Base-by-base conservation (phyloP, 2,329 filamentous ascomycete genomes). In the Exophiala dermatitidis region DNA sequence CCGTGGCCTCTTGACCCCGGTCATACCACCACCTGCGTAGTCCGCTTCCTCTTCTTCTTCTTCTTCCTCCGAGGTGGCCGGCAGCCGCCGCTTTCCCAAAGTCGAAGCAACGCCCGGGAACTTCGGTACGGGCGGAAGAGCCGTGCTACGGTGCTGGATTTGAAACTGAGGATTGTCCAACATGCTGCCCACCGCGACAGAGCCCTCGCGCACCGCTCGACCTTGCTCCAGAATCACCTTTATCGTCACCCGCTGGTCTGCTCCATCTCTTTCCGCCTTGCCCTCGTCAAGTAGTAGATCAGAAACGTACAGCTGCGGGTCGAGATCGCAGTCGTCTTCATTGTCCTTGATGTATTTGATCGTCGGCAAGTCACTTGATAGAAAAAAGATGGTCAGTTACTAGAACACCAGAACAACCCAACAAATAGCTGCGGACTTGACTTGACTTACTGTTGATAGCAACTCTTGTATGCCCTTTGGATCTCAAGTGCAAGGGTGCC, bases 271-370 rank as follows among this genome's bases (percentile, higher is more conserved):
- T 46, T 46, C 53, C 7, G 62, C 61, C 47, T 56, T 60, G 29
- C 62, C 62, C 46, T 63, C 61, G 48, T 64, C 58, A 2, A 64
- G 50, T 7, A 64, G 58, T 6, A 61, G 53, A 50, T 64, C 62
- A 8, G 58, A 56, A n/a, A 63, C 55, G 7, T 48, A 60, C 1
- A 54, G 48, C 46, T 62, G 56, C 12, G 57, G 60, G 50, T 63
- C 61, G 36, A 64, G 58, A 43, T 63, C 61, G 56, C 52, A 57
- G 38, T 64, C 62, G 45, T 63, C 58, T 43, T 59, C 53, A 46
- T 37, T 41, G 45, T 64, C 62, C 46, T 63, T 64, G 26, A 64
- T 52, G 44, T 62, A 62, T 43, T 64, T 64, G 58, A 64, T 57
- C 12, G 52, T 54, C 4, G 59, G 55, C 19, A 64, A 48, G 3